Conservation (phyloP, 169 alveolate genomes). For the Plasmodium coatneyi region DNA sequence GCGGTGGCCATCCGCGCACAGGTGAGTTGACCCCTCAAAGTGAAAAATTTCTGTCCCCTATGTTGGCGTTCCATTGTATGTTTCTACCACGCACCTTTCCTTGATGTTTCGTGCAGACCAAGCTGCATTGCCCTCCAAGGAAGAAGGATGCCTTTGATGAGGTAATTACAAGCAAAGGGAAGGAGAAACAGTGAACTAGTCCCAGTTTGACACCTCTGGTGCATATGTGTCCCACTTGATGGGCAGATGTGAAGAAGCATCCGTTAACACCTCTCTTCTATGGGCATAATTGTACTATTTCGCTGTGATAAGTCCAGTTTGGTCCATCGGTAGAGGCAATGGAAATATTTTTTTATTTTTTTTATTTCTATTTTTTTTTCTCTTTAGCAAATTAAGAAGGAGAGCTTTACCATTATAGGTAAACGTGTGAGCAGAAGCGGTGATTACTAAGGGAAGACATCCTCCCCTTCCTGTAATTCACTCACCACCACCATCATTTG, state of each 20-base stretch:
- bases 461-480: background rate
- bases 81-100: background rate
- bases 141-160: conserved; percentile 16
- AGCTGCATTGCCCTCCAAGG: conserved; percentile 1
- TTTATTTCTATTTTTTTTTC: background rate
- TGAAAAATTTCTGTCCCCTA: background rate
- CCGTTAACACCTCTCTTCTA: background rate
- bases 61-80: background rate
- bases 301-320: background rate
- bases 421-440: conserved; percentile 16
- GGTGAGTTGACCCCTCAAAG: background rate
- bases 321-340: background rate
- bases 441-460: background rate
- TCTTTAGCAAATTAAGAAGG: conserved; percentile 14
- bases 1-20: background rate
- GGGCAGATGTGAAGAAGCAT: background rate
- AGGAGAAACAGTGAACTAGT: background rate
- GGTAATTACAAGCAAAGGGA: background rate
- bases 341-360: background rate
- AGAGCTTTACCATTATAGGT: conserved; percentile 36
- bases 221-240: background rate
- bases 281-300: background rate
- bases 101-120: conserved; percentile 13
- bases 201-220: background rate
- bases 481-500: background rate